Evolutionary conservation across 1,284 basidiomycete genomes (phyloP), one percentile per base, ranked within the genome.

Genomic region (Inonotus hispidus): DNA sequence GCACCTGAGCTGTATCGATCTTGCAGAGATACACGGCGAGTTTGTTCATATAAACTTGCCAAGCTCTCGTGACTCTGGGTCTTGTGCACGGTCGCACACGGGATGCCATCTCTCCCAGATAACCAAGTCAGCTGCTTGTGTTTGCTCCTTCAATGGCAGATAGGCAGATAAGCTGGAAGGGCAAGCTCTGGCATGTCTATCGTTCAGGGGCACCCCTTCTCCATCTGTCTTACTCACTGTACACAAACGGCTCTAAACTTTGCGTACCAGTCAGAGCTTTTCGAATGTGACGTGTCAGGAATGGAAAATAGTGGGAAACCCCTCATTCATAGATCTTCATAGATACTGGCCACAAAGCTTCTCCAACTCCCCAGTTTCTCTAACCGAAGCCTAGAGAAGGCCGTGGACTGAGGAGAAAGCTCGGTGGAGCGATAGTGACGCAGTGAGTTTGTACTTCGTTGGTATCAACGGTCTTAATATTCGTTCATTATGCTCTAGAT

Each of bases 81-180:
- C 50, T 52, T 27, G 32, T 52, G 35, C 50, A 52, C 50, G 50
- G 50, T 52, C n/a, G 32, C 35, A 52, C 50, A 52, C 50, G 50
- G 50, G 50, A 52, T 27, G 50, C 50, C 21, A 29, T 35, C 50
- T 10, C 29, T 35, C 50, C 23, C 29, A 52, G 50, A 52, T 29
- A 29, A n/a, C 3, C 16, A 52, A 35, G 50, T 52, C 50, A 52
- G 27, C 50, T 52, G 50, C 16, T 10, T n/a, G 16, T 14, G 32
- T n/a, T 16, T 27, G 13, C 8, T 35, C 21, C 35, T 43, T 52
- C 14, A 19, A 2, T 35, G 11, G 50, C 11, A 35, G 50, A 52
- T 52, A 52, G 50, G 32, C 29, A 13, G 50, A 52, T 52, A 52
- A 52, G 50, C 50, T 32, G 19, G 16, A 32, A 27, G 16, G 13